Base-by-base conservation (phyloP, 2,329 filamentous ascomycete species). In the Botrytis cinerea region DNA sequence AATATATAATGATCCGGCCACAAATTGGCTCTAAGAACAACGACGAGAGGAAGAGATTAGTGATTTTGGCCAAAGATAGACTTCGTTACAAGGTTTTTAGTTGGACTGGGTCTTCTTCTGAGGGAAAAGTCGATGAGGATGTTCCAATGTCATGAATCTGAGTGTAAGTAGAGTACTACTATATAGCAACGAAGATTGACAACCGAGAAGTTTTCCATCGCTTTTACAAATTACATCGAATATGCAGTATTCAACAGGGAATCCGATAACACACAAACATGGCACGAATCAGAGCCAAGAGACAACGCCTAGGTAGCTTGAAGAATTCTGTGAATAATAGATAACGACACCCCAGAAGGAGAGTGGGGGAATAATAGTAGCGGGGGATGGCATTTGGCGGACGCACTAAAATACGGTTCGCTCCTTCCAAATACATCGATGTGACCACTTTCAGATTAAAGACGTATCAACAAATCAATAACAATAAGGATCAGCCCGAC, bases 1-100 rank as follows among this genome's bases (percentile, higher is more conserved):
- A 77, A 12, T 78, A 67, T 38, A 75, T 81, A 6, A 76, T 79
- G 45, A 68, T 80, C 51, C 75, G 78, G 71, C 72, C 68, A 40
- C 72, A 60, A 57, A 71, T 60, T 57, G 40, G 54, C 38, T 12
- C n/a, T 46, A 67, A 67, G 46, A 51, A 45, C 57, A 22, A 74
- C 74, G 73, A 74, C 38, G 74, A 78, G 38, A 69, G 61, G 32
- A 73, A 73, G 66, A 76, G 79, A 64, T 69, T 81, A 12, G 71
- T 80, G 46, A 43, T 81, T 43, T 70, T 81, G 12, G 73, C 75
- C 35, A 76, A 78, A 74, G 77, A 79, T 51, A 74, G 71, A 38
- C 32, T 78, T 59, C 76, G 78, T 35, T 81, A 81, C 61, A 79
- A 78, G 66, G 76, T 81, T 40, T 76, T 80, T 32, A 78, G 74